phyloP scores from a whole-genome alignment of 495 filamentous ascomycete genomes.

The Aspergillus saccharolyticus region DNA sequence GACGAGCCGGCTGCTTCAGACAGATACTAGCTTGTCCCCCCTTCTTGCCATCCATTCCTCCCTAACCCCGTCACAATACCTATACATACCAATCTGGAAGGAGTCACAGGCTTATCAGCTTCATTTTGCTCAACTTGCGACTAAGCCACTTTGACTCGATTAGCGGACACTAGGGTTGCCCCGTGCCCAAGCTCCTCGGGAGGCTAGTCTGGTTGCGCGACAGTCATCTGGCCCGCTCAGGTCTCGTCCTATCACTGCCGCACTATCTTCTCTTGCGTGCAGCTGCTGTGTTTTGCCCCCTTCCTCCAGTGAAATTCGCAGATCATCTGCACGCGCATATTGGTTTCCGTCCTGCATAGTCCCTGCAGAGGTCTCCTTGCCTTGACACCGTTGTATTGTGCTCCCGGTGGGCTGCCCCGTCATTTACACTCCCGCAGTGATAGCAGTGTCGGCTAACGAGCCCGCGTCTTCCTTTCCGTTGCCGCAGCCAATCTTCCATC shows the following conservation, averaged over 20 bases:
- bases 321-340: conserved; percentile 55
- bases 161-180: conserved; percentile 15
- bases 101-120: conserved; percentile 22
- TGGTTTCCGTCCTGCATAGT: conserved; percentile 44
- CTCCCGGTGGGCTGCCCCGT: conserved; percentile 12
- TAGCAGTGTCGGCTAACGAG: conserved; percentile 23
- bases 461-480: conserved; percentile 2
- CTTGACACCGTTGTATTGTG: conserved; percentile 21
- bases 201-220: conserved; percentile 30
- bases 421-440: conserved; percentile 14
- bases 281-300: conserved; percentile 11
- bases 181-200: conserved; percentile 24
- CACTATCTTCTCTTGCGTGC: not conserved
- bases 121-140: conserved; percentile 2
- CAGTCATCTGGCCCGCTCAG: conserved; percentile 37
- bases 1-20: conserved; percentile 4
- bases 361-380: conserved; percentile 36
- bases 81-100: conserved; percentile 1
- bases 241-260: conserved; percentile 23
- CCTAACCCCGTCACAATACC: too few relatives aligned
- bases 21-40: too few relatives aligned
- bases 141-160: conserved; percentile 4
- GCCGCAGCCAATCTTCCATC: not conserved
- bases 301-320: conserved; percentile 33
- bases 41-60: not conserved